These are phyloP conservation scores for Orbilia quercus DNA, from an alignment of 2,329 filamentous ascomycete species.

Conservation along the genomic window DNA sequence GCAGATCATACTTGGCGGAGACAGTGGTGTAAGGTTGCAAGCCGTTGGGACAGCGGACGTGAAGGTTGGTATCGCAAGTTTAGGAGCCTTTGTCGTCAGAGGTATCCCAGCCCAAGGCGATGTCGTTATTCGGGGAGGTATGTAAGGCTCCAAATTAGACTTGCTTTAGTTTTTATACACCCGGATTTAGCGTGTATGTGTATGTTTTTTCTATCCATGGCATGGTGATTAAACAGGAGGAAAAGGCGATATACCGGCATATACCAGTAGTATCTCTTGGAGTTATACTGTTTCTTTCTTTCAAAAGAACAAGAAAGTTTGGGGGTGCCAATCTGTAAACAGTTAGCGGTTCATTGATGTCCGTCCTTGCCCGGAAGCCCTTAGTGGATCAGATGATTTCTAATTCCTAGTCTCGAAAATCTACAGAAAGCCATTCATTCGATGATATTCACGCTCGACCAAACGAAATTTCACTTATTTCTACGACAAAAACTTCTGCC, in stretches of 20 bases:
- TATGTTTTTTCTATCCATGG: constrained; percentile 51
- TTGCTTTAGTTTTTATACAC: constrained; percentile 20
- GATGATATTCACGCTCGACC: constrained; percentile 70
- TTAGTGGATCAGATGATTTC: constrained; percentile 17
- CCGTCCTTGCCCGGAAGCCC: neutral
- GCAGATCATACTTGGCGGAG: constrained; percentile 77
- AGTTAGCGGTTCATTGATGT: neutral
- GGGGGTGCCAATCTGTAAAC: neutral
- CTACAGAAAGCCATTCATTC: constrained; percentile 71
- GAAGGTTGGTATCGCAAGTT: constrained; percentile 76
- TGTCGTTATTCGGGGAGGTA: constrained; percentile 65
- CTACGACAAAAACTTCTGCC: constrained; percentile 78
- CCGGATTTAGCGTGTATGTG: constrained; percentile 22
- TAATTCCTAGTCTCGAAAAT: constrained; percentile 59
- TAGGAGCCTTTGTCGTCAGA: constrained; percentile 83
- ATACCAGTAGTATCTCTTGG: neutral
- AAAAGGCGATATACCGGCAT: no score
- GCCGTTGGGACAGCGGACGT: constrained; percentile 85
- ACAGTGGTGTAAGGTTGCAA: constrained; percentile 74
- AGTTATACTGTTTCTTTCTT: neutral
- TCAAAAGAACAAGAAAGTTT: neutral
- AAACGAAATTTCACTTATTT: constrained; percentile 76
- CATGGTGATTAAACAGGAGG: neutral
- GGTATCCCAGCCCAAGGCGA: constrained; percentile 83
- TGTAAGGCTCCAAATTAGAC: constrained; percentile 34